A percentile compares a stretch with the other conserved stretches of the same genome.
Evolutionary conservation across 208 protist genomes (phyloP).

Genomic region (Leishmania mexicana): DNA sequence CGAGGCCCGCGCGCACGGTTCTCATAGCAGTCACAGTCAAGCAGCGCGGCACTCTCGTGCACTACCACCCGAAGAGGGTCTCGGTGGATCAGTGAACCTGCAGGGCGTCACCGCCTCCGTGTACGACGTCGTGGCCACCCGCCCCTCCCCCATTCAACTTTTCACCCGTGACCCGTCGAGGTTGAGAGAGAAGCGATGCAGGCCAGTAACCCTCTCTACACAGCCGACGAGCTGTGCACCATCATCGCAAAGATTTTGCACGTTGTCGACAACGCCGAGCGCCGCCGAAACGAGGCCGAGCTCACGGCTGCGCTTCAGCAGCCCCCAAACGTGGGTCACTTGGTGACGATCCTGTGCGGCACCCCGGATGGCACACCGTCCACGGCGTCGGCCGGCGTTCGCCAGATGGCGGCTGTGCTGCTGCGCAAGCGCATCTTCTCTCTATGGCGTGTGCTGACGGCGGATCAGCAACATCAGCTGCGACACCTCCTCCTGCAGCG

Average conservation of each 20-base stretch:
- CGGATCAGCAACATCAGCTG: conserved; percentile 46
- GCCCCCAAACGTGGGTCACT: conserved; percentile 42
- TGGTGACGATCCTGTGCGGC: conserved; percentile 59
- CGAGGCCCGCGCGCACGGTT: not conserved
- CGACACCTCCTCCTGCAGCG: conserved; percentile 66
- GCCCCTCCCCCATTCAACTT: not conserved
- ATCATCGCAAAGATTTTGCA: conserved; percentile 62
- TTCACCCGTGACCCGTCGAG: not conserved
- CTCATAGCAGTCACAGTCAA: not conserved
- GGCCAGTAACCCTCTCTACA: conserved; percentile 15
- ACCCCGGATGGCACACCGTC: conserved; percentile 14
- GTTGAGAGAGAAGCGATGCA: not conserved
- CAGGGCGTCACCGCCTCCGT: not conserved
- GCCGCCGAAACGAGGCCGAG: conserved; percentile 51
- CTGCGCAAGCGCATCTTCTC: conserved; percentile 81
- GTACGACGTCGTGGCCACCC: not conserved
- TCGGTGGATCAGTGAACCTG: not conserved
- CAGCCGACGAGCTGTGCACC: conserved; percentile 45
- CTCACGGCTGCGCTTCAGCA: conserved; percentile 49
- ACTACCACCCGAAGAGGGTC: not conserved
- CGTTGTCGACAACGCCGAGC: conserved; percentile 67
- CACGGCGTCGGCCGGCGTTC: conserved; percentile 48
- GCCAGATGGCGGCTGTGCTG: conserved; percentile 83
- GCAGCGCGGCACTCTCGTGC: not conserved
- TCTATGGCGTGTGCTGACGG: conserved; percentile 63